phyloP scores from a whole-genome alignment of 2,329 filamentous ascomycete species.

The Diplodia scrobiculata region DNA sequence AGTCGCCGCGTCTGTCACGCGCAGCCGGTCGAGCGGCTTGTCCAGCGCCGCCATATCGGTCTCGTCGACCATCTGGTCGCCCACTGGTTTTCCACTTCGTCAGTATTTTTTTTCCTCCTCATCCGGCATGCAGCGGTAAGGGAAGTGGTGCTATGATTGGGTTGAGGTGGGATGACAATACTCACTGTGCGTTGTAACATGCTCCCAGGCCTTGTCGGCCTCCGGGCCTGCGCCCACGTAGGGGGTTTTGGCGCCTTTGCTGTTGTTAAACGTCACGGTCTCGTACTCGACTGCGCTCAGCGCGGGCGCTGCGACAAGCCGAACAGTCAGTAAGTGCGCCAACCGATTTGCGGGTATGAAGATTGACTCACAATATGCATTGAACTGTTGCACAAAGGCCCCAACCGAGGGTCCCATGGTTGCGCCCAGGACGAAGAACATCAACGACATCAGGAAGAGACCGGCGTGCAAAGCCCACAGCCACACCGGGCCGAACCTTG shows the following conservation, averaged over 20 bases:
- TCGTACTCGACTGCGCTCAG: conserved; percentile 19
- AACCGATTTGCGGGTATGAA: background rate
- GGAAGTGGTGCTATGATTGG: too few relatives aligned
- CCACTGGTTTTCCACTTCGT: conserved; percentile 48
- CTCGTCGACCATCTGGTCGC: conserved; percentile 62
- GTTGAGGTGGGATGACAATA: too few relatives aligned
- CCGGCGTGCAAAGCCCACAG: conserved; percentile 25
- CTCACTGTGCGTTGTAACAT: conserved; percentile 52
- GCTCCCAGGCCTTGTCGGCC: conserved; percentile 61
- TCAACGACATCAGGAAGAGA: conserved; percentile 14
- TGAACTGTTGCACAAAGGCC: conserved; percentile 8
- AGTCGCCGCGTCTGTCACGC: conserved; percentile 58
- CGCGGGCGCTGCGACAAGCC: conserved; percentile 6
- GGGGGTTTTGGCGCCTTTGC: conserved; percentile 8
- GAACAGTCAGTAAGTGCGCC: background rate
- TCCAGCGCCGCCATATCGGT: conserved; percentile 58
- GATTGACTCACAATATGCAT: conserved; percentile 19
- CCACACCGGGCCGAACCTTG: conserved; percentile 26
- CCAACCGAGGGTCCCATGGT: conserved; percentile 13
- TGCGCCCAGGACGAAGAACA: conserved; percentile 15
- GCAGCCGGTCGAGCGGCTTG: conserved; percentile 56
- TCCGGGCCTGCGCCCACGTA: conserved; percentile 60
- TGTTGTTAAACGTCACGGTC: conserved; percentile 16
- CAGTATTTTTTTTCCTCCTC: conserved; percentile 32
- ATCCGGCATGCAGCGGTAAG: too few relatives aligned